Base-by-base conservation (phyloP, 768 basidiomycete genomes). In the Pleurotus djamor region DNA sequence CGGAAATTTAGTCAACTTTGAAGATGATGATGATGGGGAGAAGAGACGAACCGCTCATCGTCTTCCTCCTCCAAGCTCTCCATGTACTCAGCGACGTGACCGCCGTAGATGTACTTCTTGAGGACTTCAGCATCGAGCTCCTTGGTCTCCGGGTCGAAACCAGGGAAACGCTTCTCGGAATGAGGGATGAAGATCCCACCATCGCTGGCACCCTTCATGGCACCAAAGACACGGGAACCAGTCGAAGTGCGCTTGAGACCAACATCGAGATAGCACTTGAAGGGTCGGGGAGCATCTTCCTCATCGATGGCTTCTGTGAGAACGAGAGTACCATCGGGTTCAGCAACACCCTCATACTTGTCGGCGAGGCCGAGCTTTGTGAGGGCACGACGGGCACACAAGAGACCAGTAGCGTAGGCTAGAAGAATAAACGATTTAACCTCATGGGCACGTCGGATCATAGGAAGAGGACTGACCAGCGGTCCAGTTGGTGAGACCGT, bases 71-170 rank as follows among this genome's bases (percentile, higher is more conserved):
- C 97, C 57, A 98, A 80, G 59, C 88, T 91, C 79, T 98, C 93
- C 97, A 99, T 99, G 83, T 98, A 99, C 78, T 98, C 97, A 52
- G 97, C 94, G 59, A 99, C 90, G 74, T 99, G 97, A 55, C 96
- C 96, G 72, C 93, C 96, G 67, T 82, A 91, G 73, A 99, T 98
- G 81, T 99, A 99, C 78, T 96, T 96, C 74, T 96, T 94, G 70
- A 98, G 81, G 59, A 89, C 86, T 76, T 98, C 97, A 47, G 93
- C 87, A 63, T 99, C 95, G 62, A 99, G 84, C 73, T 88, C 79
- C 83, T 99, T 99, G 73, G 75, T 71, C 76, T 99, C 97, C 60
- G 89, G 77, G 76, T 99, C 97, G 78, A 85, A 99, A 50, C 97
- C 97, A 58, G 97, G 97, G 89, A 98, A 98, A 58, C 96, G 93